A percentile compares a stretch with the other conserved stretches of the same genome.
Evolutionary conservation across 805 yeast genomes (phyloP).

Genomic region (Wickerhamiella spandovensis): DNA sequence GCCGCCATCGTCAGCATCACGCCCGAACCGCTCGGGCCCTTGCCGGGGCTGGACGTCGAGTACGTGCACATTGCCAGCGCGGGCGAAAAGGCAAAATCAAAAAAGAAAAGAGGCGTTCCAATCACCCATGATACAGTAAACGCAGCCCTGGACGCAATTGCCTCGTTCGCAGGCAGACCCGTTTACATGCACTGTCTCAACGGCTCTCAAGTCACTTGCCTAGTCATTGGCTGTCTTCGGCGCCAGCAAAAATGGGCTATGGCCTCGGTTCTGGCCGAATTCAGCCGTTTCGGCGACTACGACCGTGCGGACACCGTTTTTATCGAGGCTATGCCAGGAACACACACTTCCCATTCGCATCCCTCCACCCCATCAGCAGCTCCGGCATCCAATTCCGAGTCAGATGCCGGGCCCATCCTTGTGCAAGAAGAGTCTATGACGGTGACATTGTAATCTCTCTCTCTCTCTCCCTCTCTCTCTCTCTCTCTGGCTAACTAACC

Average conservation of each 20-base stretch:
- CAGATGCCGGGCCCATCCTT: too few species aligned
- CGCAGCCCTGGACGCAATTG: slow-evolving; percentile 43
- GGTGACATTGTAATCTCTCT: too few species aligned
- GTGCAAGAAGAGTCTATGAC: too few species aligned
- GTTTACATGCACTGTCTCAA: slow-evolving; percentile 75
- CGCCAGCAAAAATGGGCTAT: slow-evolving; percentile 79
- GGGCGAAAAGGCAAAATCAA: slow-evolving; percentile 32
- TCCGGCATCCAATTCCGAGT: too few species aligned
- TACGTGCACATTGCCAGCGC: slow-evolving; percentile 53
- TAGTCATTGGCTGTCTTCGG: slow-evolving; percentile 75
- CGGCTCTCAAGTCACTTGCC: slow-evolving; percentile 77
- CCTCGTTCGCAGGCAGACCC: slow-evolving; percentile 51
- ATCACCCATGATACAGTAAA: slow-evolving; percentile 51
- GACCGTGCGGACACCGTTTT: slow-evolving; percentile 74
- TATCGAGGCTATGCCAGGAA: slow-evolving; percentile 50
- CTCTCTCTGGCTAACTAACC: too few species aligned
- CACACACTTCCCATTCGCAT: too few species aligned
- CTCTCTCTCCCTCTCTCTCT: too few species aligned
- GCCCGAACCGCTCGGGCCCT: slow-evolving; percentile 48
- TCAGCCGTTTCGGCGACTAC: slow-evolving; percentile 58
- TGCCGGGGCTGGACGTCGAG: slow-evolving; percentile 44
- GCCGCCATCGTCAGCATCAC: slow-evolving; percentile 67
- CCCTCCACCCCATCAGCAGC: too few species aligned
- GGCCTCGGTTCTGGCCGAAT: slow-evolving; percentile 78
- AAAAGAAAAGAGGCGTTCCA: slow-evolving; percentile 41